phyloP scores from a whole-genome alignment of 75 land plant species.

The Chamaecyparis obtusa region DNA sequence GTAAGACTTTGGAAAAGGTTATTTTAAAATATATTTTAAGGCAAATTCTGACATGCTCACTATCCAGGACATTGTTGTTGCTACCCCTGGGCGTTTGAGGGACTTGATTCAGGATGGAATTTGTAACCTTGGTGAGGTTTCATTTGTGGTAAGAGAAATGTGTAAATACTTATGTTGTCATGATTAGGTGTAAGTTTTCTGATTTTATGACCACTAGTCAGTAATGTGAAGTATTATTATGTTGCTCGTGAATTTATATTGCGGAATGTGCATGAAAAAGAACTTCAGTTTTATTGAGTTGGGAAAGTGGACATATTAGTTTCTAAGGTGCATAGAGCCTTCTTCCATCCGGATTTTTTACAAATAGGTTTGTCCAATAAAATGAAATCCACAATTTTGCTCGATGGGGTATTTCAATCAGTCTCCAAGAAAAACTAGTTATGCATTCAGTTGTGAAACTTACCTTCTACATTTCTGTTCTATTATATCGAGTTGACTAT shows the following conservation, averaged over 20 bases:
- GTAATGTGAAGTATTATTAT: background rate
- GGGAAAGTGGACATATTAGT: background rate
- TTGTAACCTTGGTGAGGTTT: constrained; percentile 68
- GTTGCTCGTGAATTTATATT: background rate
- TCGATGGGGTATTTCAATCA: background rate
- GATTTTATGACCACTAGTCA: background rate
- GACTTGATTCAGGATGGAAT: constrained; percentile 86
- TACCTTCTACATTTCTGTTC: background rate
- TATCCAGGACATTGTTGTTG: constrained; percentile 81
- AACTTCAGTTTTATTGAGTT: background rate
- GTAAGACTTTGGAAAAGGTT: background rate
- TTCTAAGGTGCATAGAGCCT: background rate
- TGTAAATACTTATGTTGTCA: background rate
- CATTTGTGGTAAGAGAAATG: constrained; percentile 64
- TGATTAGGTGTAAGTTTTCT: background rate
- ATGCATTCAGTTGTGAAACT: background rate
- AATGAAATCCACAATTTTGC: background rate
- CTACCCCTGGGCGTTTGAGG: constrained; percentile 88
- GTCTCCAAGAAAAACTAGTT: background rate
- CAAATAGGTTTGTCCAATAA: background rate
- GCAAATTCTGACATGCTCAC: background rate
- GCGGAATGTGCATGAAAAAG: background rate
- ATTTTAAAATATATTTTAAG: background rate
- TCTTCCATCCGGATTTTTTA: background rate
- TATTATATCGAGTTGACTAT: no score